Percentiles rank a stretch among this genome's conserved stretches.
phyloP scores from a whole-genome alignment of 2,329 filamentous ascomycete genomes.

The Aspergillus ochraceoroseus region DNA sequence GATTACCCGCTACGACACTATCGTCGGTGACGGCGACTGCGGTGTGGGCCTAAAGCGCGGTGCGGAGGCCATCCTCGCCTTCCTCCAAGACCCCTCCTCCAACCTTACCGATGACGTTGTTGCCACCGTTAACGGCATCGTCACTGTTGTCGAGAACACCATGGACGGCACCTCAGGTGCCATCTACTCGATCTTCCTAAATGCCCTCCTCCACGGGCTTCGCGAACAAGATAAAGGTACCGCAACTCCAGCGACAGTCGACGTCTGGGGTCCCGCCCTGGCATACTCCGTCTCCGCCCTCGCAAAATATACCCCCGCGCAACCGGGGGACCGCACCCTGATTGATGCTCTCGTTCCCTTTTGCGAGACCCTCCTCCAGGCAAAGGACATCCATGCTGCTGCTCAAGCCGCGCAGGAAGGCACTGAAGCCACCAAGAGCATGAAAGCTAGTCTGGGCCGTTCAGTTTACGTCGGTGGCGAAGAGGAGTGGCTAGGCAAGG shows the following conservation, averaged over 20 bases:
- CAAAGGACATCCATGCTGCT: constrained; percentile 64
- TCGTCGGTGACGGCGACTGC: constrained; percentile 87
- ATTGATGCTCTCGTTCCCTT: constrained; percentile 89
- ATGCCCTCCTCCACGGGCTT: constrained; percentile 69
- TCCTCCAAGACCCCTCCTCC: constrained; percentile 38
- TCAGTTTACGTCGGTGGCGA: constrained; percentile 74
- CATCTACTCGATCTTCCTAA: constrained; percentile 83
- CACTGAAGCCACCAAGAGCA: constrained; percentile 79
- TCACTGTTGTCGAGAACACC: constrained; percentile 59
- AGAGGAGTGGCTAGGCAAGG: constrained; percentile 60
- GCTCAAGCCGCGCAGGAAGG: constrained; percentile 70
- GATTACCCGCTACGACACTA: constrained; percentile 66
- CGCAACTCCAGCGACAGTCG: constrained; percentile 44
- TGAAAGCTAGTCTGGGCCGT: constrained; percentile 82
- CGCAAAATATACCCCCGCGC: constrained; percentile 79
- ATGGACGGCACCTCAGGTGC: constrained; percentile 76
- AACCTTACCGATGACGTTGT: constrained; percentile 55
- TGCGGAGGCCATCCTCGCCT: constrained; percentile 59
- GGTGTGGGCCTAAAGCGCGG: constrained; percentile 81
- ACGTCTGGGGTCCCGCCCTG: constrained; percentile 64
- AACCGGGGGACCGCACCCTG: constrained; percentile 81
- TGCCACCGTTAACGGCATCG: constrained; percentile 56
- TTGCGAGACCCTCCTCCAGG: constrained; percentile 63
- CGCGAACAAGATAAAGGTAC: constrained; percentile 49
- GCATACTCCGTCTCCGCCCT: constrained; percentile 66